Conservation (phyloP, 2,329 filamentous ascomycete genomes). For the Pyrenochaeta sp. region DNA sequence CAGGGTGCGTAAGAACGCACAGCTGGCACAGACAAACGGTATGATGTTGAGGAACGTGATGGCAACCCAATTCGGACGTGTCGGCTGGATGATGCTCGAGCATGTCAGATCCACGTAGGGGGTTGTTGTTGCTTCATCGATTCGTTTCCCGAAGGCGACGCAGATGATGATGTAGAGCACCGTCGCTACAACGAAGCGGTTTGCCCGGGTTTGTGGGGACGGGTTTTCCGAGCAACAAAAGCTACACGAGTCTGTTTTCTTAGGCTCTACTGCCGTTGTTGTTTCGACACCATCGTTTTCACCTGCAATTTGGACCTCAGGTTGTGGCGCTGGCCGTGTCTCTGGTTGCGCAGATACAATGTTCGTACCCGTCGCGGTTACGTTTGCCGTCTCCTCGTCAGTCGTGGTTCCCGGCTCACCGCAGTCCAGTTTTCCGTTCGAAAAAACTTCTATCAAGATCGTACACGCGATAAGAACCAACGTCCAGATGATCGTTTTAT, state of each 20-base stretch:
- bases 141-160: slow-evolving; percentile 17
- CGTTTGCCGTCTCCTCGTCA: too few relatives aligned
- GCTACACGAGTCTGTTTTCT: not conserved
- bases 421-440: not conserved
- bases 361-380: too few relatives aligned
- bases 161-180: slow-evolving; percentile 12
- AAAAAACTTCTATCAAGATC: slow-evolving; percentile 3
- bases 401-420: not conserved
- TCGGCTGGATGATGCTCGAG: not conserved
- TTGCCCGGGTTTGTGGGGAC: slow-evolving; percentile 13
- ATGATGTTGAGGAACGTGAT: slow-evolving; percentile 20
- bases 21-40: slow-evolving; percentile 16
- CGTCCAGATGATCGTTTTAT: not conserved
- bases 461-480: slow-evolving; percentile 1
- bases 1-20: slow-evolving; percentile 15
- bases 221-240: slow-evolving; percentile 5
- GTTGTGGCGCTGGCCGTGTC: slow-evolving; percentile 1
- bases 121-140: slow-evolving; percentile 7
- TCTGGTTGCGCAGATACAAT: slow-evolving; percentile 1
- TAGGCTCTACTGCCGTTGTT: not conserved
- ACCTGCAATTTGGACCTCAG: not conserved
- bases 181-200: slow-evolving; percentile 14
- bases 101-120: not conserved
- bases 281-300: not conserved
- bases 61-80: slow-evolving; percentile 11